Evolutionary conservation across 495 filamentous ascomycete species (phyloP).

Genomic region (Tuber umbilicatum): DNA sequence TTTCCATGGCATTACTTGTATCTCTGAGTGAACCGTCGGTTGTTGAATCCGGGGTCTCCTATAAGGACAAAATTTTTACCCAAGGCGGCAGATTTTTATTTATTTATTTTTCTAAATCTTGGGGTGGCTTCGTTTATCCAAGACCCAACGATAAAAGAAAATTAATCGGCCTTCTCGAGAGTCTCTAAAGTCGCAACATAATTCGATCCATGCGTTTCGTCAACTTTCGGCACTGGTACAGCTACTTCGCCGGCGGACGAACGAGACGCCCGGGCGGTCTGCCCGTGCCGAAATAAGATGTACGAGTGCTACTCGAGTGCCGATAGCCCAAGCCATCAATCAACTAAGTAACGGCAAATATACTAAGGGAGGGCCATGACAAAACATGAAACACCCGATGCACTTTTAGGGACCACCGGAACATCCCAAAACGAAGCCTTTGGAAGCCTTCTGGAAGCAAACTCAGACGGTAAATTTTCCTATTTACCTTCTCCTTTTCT

Average conservation of each 20-base stretch:
- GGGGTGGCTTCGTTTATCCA: not conserved
- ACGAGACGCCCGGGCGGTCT: not conserved
- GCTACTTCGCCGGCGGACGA: not conserved
- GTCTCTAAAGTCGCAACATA: not conserved
- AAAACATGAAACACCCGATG: not conserved
- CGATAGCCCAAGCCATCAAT: not conserved
- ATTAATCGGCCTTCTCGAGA: not conserved
- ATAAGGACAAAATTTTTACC: not conserved
- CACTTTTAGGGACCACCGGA: not conserved
- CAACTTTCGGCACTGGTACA: not conserved
- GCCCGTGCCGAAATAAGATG: not conserved
- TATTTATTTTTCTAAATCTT: not conserved
- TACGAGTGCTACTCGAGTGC: too few relatives aligned
- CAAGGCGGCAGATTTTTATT: not conserved
- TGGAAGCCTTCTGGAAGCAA: constrained; percentile 2
- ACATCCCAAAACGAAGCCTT: not conserved
- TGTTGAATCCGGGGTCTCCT: not conserved
- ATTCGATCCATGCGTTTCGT: not conserved
- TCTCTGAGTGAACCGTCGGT: not conserved
- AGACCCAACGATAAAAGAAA: not conserved
- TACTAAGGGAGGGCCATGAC: not conserved
- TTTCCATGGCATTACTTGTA: not conserved
- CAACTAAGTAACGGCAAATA: not conserved
- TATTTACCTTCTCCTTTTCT: not conserved
- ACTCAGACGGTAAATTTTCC: not conserved